Conservation (phyloP, 345 rosid species). For the Hypericum perforatum region DNA sequence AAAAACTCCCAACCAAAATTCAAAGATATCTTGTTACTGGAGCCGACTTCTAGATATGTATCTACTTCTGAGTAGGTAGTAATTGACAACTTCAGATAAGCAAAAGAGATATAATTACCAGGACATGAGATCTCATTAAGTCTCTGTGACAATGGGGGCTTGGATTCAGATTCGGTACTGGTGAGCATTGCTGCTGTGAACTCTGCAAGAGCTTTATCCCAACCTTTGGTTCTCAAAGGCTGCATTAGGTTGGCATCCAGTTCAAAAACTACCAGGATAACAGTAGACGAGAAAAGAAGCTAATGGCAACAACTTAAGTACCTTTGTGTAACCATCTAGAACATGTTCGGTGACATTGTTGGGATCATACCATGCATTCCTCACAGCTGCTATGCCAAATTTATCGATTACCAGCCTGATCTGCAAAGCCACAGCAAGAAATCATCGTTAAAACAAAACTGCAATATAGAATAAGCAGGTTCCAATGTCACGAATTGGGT, state of each 20-base stretch:
- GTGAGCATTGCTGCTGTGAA: conserved; percentile 57
- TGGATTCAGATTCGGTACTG: conserved; percentile 29
- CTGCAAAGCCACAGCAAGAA: conserved; percentile 24
- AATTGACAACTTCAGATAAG: not conserved
- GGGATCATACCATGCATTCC: conserved; percentile 64
- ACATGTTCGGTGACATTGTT: conserved; percentile 44
- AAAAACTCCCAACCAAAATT: too few relatives aligned
- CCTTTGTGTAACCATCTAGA: conserved; percentile 77
- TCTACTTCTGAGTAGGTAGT: too few relatives aligned
- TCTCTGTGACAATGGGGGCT: conserved; percentile 39
- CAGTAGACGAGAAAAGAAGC: not conserved
- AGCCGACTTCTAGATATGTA: too few relatives aligned
- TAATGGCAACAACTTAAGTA: conserved; percentile 10
- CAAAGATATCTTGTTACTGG: too few relatives aligned
- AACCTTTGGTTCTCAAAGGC: conserved; percentile 62
- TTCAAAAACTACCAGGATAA: conserved; percentile 2
- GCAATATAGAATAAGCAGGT: not conserved
- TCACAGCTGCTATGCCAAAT: conserved; percentile 61
- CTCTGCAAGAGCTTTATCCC: conserved; percentile 79
- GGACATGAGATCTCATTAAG: conserved; percentile 64
- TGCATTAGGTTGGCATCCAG: conserved; percentile 20
- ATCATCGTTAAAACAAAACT: conserved; percentile 2
- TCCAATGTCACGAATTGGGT: not conserved
- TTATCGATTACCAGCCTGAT: conserved; percentile 55
- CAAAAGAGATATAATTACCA: conserved; percentile 25